These are phyloP conservation scores for Nasturtium officinale DNA, from an alignment of 345 rosid species.

Conservation along the genomic window DNA sequence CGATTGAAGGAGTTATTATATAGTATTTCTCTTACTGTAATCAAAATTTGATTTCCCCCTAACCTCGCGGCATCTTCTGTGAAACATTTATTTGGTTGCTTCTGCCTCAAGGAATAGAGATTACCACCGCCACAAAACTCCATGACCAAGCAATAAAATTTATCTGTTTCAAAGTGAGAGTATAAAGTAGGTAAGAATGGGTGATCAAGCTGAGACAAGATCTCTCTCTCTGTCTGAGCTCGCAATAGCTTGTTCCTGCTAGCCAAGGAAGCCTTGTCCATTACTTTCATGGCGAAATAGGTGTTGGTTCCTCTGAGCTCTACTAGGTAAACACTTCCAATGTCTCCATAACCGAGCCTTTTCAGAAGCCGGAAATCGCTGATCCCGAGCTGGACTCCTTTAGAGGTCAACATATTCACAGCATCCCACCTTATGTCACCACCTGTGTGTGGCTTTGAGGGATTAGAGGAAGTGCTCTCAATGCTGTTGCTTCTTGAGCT, in stretches of 20 bases:
- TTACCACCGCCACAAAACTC: constrained; percentile 82
- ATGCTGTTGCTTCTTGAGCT: constrained; percentile 61
- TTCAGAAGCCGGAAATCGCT: constrained; percentile 79
- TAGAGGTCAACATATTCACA: constrained; percentile 51
- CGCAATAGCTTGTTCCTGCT: constrained; percentile 82
- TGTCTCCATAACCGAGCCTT: constrained; percentile 89
- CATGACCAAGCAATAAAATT: constrained; percentile 71
- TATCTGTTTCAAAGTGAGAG: constrained; percentile 70
- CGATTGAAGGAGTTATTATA: not conserved
- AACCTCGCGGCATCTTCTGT: constrained; percentile 74
- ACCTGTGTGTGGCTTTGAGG: constrained; percentile 83
- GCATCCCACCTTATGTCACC: constrained; percentile 92
- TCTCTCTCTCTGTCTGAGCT: constrained; percentile 72
- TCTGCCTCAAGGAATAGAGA: constrained; percentile 78
- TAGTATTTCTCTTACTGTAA: not conserved
- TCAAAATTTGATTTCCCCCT: constrained; percentile 21
- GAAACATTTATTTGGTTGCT: constrained; percentile 66
- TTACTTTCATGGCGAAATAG: constrained; percentile 77
- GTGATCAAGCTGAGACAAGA: constrained; percentile 67
- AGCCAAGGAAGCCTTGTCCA: constrained; percentile 81
- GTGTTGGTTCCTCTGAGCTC: constrained; percentile 72
- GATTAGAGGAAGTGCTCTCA: constrained; percentile 61
- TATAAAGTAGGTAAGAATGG: constrained; percentile 71
- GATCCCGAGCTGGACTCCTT: constrained; percentile 60
- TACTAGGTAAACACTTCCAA: constrained; percentile 74